Evolutionary conservation across 768 basidiomycete genomes (phyloP), one percentile per base, ranked within the genome.

Genomic region (Pholiota molesta): DNA sequence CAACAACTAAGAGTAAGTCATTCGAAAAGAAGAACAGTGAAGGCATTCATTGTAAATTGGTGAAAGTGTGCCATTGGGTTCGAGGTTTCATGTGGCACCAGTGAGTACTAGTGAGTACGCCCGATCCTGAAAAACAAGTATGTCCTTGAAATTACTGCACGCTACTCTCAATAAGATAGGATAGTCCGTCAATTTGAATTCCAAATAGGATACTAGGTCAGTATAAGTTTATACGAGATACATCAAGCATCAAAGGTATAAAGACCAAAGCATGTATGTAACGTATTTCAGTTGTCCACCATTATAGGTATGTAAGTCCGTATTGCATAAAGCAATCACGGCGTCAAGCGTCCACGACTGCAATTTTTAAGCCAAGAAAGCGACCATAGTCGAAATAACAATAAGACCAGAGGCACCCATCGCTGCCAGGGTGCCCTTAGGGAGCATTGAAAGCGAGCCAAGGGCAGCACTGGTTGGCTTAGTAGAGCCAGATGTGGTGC

Each of bases 341-440:
- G 35, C 35, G 11, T 37, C 13, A 13, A 37, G 5, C 35, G n/a
- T 13, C 17, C 17, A 21, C 42, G n/a, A 10, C 42, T 6, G 3
- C 6, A 10, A 2, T 49, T 23, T 49, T 73, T 68, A 79, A 37
- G 73, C 74, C 42, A 81, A 68, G 42, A 77, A 40, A 26, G 69
- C 69, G 55, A 81, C 75, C 57, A 72, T 60, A 5, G 74, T 76
- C 19, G 73, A 77, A 28, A 77, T 67, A 29, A 73, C 68, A 5
- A 78, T 57, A 8, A 79, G 40, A 19, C 65, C 66, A 6, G 73
- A 73, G 52, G 72, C 70, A 19, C 63, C 69, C 11, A 71, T 37
- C 33, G 74, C 77, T 9, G 68, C 64, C 23, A 73, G 3, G 29
- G 62, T 52, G 13, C 71, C 65, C 33, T 61, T 49, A 4, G 47